Evolutionary conservation across 2,329 filamentous ascomycete genomes (phyloP).

Genomic region (Cladosporium sp.): DNA sequence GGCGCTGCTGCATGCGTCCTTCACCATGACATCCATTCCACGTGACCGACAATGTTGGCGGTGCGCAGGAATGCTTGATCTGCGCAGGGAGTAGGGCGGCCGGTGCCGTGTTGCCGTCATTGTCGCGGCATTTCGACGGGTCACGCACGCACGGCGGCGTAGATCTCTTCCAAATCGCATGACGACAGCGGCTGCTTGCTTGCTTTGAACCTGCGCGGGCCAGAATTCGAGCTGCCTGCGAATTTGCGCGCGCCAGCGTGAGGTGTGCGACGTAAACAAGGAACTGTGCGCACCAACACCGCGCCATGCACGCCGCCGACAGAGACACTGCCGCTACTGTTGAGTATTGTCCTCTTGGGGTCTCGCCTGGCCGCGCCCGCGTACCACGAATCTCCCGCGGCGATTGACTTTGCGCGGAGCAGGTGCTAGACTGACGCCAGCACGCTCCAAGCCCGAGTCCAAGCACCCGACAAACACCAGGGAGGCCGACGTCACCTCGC

Average conservation of each 20-base stretch:
- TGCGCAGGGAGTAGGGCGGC: not conserved
- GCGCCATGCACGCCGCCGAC: not conserved
- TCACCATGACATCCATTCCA: not conserved
- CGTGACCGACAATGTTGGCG: not conserved
- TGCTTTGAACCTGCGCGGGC: not conserved
- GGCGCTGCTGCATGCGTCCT: not conserved
- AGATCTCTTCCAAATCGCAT: not conserved
- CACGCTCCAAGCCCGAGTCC: not conserved
- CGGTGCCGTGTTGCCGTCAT: not conserved
- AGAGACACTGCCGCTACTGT: not conserved
- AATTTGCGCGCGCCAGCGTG: not conserved
- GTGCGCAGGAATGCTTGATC: not conserved
- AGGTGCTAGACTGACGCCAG: not conserved
- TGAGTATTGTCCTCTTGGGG: too few species aligned
- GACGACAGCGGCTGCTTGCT: not conserved
- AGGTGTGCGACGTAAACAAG: not conserved
- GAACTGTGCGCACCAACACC: not conserved
- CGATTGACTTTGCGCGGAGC: not conserved
- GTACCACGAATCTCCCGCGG: not conserved
- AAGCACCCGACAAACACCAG: too few species aligned
- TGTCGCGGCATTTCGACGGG: not conserved
- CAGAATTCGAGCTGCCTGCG: not conserved
- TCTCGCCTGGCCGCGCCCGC: not conserved
- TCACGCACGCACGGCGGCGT: not conserved
- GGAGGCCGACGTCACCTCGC: conserved; percentile 1